Percentiles rank a stretch among this genome's conserved stretches.
phyloP scores from a whole-genome alignment of 441 rosid genomes.

The Erysimum cheiri region DNA sequence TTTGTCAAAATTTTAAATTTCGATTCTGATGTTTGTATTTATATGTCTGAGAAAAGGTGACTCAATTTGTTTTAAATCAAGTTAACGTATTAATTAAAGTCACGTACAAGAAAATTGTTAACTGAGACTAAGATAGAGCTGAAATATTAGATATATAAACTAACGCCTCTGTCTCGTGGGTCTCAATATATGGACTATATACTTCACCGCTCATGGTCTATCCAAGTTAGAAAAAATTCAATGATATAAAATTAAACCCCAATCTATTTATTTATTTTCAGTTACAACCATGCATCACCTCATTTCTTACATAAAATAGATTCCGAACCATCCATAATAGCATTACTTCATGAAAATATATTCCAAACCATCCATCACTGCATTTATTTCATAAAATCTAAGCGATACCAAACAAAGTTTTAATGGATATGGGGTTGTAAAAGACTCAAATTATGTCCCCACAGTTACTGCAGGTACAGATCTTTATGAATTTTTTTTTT shows the following conservation, averaged over 20 bases:
- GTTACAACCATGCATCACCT: constrained; percentile 6
- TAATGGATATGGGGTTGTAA: constrained; percentile 23
- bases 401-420: constrained; percentile 1
- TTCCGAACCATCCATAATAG: not conserved
- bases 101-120: not conserved
- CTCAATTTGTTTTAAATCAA: not conserved
- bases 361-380: not conserved
- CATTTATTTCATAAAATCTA: constrained; percentile 23
- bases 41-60: no score
- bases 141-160: not conserved
- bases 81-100: not conserved
- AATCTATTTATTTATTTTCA: not conserved
- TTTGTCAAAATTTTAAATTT: no score
- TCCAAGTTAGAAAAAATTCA: not conserved
- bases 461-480: constrained; percentile 19
- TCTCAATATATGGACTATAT: not conserved
- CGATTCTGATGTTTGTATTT: no score
- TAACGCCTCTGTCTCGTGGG: not conserved
- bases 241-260: not conserved
- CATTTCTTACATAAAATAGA: not conserved
- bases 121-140: not conserved
- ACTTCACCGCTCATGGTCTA: not conserved
- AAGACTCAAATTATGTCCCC: constrained; percentile 8
- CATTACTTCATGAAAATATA: not conserved
- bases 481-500: not conserved